Evolutionary conservation across 139 green algal species (phyloP).

Genomic region (Dunaliella primolecta): DNA sequence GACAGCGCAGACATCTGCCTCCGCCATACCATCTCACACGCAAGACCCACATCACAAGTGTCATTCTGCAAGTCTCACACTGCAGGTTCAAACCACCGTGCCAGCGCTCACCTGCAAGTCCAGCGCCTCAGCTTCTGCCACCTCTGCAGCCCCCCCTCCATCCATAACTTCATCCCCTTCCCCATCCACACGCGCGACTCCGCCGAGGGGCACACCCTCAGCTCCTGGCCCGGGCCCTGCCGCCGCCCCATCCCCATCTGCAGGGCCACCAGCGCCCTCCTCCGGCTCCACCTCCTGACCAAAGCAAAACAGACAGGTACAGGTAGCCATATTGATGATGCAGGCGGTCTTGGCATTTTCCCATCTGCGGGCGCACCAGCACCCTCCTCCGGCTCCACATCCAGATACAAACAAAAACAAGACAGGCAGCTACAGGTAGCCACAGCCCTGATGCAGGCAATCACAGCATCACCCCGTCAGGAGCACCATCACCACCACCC

Average conservation of each 20-base stretch:
- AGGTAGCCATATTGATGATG: too few species aligned
- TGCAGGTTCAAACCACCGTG: too few species aligned
- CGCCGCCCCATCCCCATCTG: background rate
- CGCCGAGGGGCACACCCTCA: background rate
- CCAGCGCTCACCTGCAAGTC: background rate
- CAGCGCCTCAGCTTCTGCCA: background rate
- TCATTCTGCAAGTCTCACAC: too few species aligned
- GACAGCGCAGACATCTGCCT: too few species aligned
- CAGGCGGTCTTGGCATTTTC: too few species aligned
- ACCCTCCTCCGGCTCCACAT: background rate
- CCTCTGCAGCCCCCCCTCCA: background rate
- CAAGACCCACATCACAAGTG: too few species aligned
- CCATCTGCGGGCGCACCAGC: background rate
- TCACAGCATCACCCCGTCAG: too few species aligned
- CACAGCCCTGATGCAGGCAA: too few species aligned
- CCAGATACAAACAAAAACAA: too few species aligned
- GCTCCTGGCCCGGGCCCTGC: background rate
- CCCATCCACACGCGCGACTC: background rate
- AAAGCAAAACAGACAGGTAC: too few species aligned
- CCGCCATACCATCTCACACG: too few species aligned
- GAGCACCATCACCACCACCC: background rate
- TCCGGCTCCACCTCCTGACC: slow-evolving; percentile 1
- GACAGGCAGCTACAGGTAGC: too few species aligned
- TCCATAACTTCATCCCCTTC: background rate
- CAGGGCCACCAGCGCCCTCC: background rate